Conservation (phyloP, 2,329 filamentous ascomycete species). For the Botryotinia calthae region DNA sequence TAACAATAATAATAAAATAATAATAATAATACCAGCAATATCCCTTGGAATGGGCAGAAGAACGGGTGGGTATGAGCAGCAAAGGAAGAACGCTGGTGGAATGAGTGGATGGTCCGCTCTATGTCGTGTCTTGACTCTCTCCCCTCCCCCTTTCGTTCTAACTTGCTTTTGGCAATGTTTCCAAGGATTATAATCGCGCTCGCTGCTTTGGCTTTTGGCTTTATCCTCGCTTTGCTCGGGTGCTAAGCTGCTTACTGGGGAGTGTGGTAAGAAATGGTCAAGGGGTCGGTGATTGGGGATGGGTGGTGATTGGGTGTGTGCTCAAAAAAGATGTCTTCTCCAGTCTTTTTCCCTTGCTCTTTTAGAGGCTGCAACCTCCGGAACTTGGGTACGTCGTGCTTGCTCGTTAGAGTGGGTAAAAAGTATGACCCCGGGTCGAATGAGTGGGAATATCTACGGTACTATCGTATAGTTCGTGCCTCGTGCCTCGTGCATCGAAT, state of each 20-base stretch:
- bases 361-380: not conserved
- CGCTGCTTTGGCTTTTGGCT: slow-evolving; percentile 11
- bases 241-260: not conserved
- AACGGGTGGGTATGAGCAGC: not conserved
- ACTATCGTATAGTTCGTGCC: not conserved
- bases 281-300: not conserved
- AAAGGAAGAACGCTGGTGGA: slow-evolving; percentile 7
- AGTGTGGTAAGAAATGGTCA: slow-evolving; percentile 17
- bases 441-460: not conserved
- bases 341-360: slow-evolving; percentile 12
- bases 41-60: not conserved
- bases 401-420: not conserved
- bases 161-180: slow-evolving; percentile 3
- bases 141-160: not conserved
- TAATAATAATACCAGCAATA: not conserved
- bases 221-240: slow-evolving; percentile 7
- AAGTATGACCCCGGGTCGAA: not conserved
- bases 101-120: slow-evolving; percentile 5
- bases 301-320: slow-evolving; percentile 10
- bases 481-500: not conserved
- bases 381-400: not conserved
- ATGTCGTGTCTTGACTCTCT: not conserved
- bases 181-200: not conserved
- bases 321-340: slow-evolving; percentile 8
- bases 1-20: no score